These are phyloP conservation scores for Hypoxylon sp. DNA, from an alignment of 2,329 filamentous ascomycete genomes.

Conservation along the genomic window DNA sequence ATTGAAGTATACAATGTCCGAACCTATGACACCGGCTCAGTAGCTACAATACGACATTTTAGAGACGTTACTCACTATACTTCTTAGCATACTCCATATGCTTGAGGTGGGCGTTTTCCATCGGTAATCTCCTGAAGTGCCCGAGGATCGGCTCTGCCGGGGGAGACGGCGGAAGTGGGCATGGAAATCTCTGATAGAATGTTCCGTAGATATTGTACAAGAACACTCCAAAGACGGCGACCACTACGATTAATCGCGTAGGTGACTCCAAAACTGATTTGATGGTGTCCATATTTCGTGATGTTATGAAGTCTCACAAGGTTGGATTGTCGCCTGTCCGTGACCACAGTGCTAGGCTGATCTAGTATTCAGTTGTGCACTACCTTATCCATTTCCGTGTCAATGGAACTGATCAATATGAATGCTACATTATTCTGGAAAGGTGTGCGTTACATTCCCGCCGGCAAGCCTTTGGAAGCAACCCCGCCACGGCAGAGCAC, in stretches of 20 bases:
- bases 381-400: neutral
- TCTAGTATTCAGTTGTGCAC: neutral
- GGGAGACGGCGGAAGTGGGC: constrained; percentile 40
- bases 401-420: neutral
- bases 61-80: constrained; percentile 25
- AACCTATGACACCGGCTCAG: constrained; percentile 29
- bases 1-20: constrained; percentile 55
- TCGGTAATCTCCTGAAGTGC: constrained; percentile 39
- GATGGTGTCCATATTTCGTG: constrained; percentile 26
- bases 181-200: constrained; percentile 28
- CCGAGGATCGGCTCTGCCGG: constrained; percentile 41
- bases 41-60: neutral
- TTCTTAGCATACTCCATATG: constrained; percentile 45
- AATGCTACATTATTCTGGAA: neutral
- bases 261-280: constrained; percentile 25
- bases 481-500: neutral
- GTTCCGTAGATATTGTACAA: constrained; percentile 59
- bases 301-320: neutral
- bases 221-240: constrained; percentile 8
- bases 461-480: neutral
- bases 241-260: constrained; percentile 10
- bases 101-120: constrained; percentile 43
- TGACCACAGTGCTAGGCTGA: neutral
- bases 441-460: neutral
- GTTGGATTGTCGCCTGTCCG: constrained; percentile 3